Conservation (phyloP, 805 yeast genomes). For the Candida oleophila region DNA sequence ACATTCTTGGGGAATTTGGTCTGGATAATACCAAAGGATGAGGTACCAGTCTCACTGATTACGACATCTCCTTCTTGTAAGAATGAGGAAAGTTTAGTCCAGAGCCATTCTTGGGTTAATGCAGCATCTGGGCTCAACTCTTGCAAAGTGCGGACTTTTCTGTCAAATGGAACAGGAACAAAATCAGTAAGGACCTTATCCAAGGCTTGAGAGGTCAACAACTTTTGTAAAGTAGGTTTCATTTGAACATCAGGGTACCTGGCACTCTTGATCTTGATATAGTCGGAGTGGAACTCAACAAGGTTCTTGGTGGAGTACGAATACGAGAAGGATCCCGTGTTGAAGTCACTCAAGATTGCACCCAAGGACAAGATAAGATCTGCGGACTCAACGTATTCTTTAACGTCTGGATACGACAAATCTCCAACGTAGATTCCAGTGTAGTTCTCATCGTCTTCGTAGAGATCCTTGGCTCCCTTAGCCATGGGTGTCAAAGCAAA, state of each 20-base stretch:
- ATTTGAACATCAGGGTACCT: slow-evolving; percentile 18
- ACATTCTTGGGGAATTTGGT: slow-evolving; percentile 27
- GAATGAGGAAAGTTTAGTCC: slow-evolving; percentile 28
- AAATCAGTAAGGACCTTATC: slow-evolving; percentile 10
- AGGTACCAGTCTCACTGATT: slow-evolving; percentile 36
- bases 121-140: slow-evolving; percentile 7
- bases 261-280: slow-evolving; percentile 17
- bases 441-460: slow-evolving; percentile 18
- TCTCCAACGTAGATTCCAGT: slow-evolving; percentile 24
- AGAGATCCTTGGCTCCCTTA: slow-evolving; percentile 17
- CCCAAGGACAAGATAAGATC: slow-evolving; percentile 23
- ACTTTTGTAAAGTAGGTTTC: slow-evolving; percentile 15
- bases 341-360: slow-evolving; percentile 21
- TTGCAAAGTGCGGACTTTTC: slow-evolving; percentile 14
- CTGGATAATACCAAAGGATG: slow-evolving; percentile 35
- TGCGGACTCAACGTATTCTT: slow-evolving; percentile 17
- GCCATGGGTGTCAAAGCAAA: slow-evolving; percentile 24
- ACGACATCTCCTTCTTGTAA: slow-evolving; percentile 31
- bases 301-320: slow-evolving; percentile 19
- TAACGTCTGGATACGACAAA: slow-evolving; percentile 21
- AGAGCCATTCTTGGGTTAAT: slow-evolving; percentile 29
- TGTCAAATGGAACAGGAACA: slow-evolving; percentile 11
- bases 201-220: slow-evolving; percentile 8
- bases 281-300: slow-evolving; percentile 22
- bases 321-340: slow-evolving; percentile 23